Evolutionary conservation across 371 early-diverging fungal genomes (phyloP).

Genomic region (Apophysomyces trapeziformis): DNA sequence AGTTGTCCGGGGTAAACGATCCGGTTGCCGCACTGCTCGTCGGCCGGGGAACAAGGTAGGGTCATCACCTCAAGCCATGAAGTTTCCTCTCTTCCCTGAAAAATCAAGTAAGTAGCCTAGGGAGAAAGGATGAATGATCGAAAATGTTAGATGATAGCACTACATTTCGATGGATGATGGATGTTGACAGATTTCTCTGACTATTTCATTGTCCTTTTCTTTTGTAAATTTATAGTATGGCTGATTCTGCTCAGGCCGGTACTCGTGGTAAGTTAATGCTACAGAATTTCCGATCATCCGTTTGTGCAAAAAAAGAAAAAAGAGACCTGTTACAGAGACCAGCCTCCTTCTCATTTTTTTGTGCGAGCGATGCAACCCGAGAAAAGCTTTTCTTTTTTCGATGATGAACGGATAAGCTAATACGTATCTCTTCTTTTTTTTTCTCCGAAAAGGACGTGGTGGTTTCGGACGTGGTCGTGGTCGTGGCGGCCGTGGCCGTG

Average conservation of each 20-base stretch:
- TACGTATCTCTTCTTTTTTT: constrained; percentile 6
- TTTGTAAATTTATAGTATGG: constrained; percentile 33
- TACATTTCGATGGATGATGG: not conserved
- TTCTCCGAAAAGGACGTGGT: constrained; percentile 54
- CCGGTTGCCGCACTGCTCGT: not conserved
- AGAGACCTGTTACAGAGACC: not conserved
- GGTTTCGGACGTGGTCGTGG: constrained; percentile 82
- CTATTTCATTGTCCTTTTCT: not conserved
- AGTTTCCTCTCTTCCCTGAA: constrained; percentile 12
- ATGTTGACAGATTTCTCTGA: constrained; percentile 1
- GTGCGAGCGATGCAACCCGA: constrained; percentile 1
- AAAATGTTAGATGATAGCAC: not conserved
- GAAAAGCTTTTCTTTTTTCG: not conserved
- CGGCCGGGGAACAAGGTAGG: constrained; percentile 1
- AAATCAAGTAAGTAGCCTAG: constrained; percentile 7
- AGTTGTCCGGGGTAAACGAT: not conserved
- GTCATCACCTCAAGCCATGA: constrained; percentile 7
- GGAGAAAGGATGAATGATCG: not conserved
- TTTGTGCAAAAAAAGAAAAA: not conserved
- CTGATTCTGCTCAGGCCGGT: constrained; percentile 63
- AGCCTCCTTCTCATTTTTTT: not conserved
- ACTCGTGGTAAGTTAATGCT: constrained; percentile 11
- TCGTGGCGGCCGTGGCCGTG: constrained; percentile 76
- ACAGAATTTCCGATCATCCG: constrained; percentile 31
- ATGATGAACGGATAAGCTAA: not conserved